phyloP scores from a whole-genome alignment of 2,329 filamentous ascomycete species.

The Drechslera avenae region DNA sequence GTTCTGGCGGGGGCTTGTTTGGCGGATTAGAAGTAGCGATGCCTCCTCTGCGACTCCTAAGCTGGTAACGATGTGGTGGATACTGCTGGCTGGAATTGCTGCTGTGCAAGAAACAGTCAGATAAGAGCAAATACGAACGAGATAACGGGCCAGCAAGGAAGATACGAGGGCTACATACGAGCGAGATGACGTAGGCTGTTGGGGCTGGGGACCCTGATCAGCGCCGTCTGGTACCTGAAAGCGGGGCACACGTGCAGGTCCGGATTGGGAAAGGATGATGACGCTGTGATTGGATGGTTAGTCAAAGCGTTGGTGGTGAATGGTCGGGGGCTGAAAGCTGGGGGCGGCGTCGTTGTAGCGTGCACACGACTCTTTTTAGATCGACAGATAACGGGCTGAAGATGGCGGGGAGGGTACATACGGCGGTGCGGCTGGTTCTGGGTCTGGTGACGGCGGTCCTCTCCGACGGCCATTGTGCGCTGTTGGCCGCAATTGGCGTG shows the following conservation, averaged over 20 bases:
- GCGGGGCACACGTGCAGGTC: slow-evolving; percentile 21
- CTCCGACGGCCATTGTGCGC: neutral
- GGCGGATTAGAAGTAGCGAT: neutral
- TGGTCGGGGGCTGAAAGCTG: neutral
- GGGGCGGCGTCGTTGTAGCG: neutral
- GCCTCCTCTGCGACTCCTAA: slow-evolving; percentile 7
- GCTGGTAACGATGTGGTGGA: slow-evolving; percentile 13
- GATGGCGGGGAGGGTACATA: slow-evolving; percentile 17
- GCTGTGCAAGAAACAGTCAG: too few relatives aligned
- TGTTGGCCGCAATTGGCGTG: neutral
- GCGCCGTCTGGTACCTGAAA: slow-evolving; percentile 29
- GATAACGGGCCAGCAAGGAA: slow-evolving; percentile 5
- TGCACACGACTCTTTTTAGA: neutral
- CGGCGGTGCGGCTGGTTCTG: slow-evolving; percentile 37
- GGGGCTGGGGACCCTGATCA: slow-evolving; percentile 19
- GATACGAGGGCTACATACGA: slow-evolving; percentile 23
- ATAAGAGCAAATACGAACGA: neutral
- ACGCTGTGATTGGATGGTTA: slow-evolving; percentile 21
- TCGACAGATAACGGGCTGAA: slow-evolving; percentile 2
- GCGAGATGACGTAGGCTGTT: slow-evolving; percentile 30
- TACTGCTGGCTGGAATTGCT: slow-evolving; percentile 1
- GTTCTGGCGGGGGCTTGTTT: slow-evolving; percentile 17
- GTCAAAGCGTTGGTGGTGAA: neutral
- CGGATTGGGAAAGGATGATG: slow-evolving; percentile 33
- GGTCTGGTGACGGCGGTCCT: slow-evolving; percentile 21